Percentiles rank a stretch among this genome's conserved stretches.
These are phyloP conservation scores for Phytophthora cactorum DNA, from an alignment of 352 stramenopile genomes.

Conservation along the genomic window DNA sequence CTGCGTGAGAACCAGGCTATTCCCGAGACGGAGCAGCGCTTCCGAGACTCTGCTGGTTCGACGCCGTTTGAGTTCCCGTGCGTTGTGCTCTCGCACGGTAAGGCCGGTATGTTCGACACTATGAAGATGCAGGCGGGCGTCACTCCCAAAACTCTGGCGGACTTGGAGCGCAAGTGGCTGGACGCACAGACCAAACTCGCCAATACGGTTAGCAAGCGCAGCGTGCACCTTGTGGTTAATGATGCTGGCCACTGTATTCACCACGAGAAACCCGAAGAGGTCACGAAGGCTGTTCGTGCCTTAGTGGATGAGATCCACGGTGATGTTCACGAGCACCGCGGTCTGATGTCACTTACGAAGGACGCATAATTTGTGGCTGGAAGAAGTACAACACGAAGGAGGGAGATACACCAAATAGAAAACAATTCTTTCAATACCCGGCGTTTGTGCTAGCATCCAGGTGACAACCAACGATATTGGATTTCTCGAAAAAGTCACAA, in stretches of 20 bases:
- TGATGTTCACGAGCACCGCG: conserved; percentile 27
- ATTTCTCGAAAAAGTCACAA: too few relatives aligned
- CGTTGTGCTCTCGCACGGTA: conserved; percentile 75
- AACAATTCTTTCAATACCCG: background rate
- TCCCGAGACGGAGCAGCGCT: conserved; percentile 63
- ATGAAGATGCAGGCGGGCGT: conserved; percentile 67
- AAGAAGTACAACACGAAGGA: background rate
- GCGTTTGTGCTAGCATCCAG: background rate
- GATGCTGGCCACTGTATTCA: conserved; percentile 77
- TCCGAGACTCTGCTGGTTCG: conserved; percentile 42
- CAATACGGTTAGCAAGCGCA: conserved; percentile 46
- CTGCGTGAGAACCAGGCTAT: conserved; percentile 66
- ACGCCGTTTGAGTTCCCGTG: conserved; percentile 59
- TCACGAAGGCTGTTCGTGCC: conserved; percentile 62
- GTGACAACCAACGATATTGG: background rate
- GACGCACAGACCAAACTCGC: conserved; percentile 62
- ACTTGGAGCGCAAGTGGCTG: conserved; percentile 73
- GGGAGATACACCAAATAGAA: conserved; percentile 8
- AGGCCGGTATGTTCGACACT: conserved; percentile 68
- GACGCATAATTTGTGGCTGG: conserved; percentile 8
- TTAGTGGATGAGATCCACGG: conserved; percentile 55
- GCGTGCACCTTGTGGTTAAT: conserved; percentile 55
- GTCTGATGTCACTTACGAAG: conserved; percentile 36
- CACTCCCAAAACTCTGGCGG: conserved; percentile 42
- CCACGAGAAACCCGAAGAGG: conserved; percentile 72